These are phyloP conservation scores for Beta lomatogona DNA, from an alignment of 179 eudicot species.

Conservation along the genomic window DNA sequence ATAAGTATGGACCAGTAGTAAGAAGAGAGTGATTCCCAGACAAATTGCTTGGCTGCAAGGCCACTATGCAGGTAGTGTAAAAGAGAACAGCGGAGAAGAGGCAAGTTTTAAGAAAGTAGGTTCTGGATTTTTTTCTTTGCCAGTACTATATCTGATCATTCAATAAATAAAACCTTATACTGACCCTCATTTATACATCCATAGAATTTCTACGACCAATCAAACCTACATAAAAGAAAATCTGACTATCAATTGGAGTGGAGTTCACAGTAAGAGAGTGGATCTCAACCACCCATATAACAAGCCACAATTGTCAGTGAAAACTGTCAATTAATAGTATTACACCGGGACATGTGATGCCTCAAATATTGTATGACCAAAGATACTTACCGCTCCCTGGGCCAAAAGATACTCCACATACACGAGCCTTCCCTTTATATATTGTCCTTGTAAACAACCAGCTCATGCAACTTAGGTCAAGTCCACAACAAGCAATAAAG, in stretches of 20 bases:
- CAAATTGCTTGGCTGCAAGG: not conserved
- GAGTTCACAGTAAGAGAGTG: not conserved
- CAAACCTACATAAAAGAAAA: not conserved
- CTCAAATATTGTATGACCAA: not conserved
- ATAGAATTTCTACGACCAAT: not conserved
- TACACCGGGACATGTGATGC: not conserved
- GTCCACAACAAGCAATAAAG: not conserved
- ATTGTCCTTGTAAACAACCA: not conserved
- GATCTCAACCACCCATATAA: not conserved
- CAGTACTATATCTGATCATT: not conserved
- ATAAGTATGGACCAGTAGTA: not conserved
- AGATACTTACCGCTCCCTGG: not conserved
- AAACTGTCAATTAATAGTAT: not conserved
- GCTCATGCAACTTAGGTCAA: not conserved
- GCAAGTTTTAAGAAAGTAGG: not conserved
- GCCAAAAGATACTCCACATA: not conserved
- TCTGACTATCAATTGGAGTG: not conserved
- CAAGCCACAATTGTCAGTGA: not conserved
- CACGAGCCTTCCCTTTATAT: not conserved
- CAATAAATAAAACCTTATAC: not conserved
- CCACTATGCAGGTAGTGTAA: not conserved
- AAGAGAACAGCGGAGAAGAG: not conserved
- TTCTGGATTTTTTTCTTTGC: not conserved
- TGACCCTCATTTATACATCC: not conserved
- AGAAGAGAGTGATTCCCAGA: not conserved